Base-by-base conservation (phyloP, 208 protist species). In the Tritrichomonas foetus region DNA sequence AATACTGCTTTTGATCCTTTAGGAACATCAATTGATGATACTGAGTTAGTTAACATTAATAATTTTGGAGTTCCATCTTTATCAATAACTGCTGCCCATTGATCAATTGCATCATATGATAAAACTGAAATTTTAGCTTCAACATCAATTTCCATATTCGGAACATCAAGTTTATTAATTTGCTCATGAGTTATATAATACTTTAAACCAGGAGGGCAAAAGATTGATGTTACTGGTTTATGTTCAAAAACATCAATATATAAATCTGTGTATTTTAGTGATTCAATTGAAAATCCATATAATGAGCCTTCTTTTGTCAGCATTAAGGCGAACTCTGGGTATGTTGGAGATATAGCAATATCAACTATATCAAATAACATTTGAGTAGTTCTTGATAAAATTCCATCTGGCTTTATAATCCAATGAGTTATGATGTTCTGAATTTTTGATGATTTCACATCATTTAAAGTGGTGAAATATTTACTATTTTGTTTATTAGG, bases 231-330 rank as follows among this genome's bases (percentile, higher is more conserved):
- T 61, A 57, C 78, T 57, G 78, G 78, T 47, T 89, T 89, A 27
- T 33, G 27, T 57, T 89, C 78, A 49, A 89, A 89, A n/a, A 57
- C 39, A 57, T 89, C 57, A 16, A 89, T 47, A 36, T 89, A 89
- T 22, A 89, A 57, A 49, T 89, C 30, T n/a, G 78, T 89, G 16
- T 57, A 89, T 39, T 89, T 89, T 11, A 89, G 44, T 5, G 33
- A 39, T 89, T 89, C 78, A 49, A 89, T 44, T 3, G 78, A 89
- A 89, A 57, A 89, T 61, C 78, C 78, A 16, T 53, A 89, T 16
- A 89, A 57, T 53, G 78, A 25, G 13, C 78, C 78, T 39, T 13
- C 41, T 5, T 13, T 33, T 27, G 47, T 89, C 5, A 89, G 47
- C 8, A 89, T 57, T 47, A 89, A 53, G 14, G 78, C 78, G 16